Evolutionary conservation across 495 filamentous ascomycete species (phyloP).

Genomic region (Neurospora sp.): DNA sequence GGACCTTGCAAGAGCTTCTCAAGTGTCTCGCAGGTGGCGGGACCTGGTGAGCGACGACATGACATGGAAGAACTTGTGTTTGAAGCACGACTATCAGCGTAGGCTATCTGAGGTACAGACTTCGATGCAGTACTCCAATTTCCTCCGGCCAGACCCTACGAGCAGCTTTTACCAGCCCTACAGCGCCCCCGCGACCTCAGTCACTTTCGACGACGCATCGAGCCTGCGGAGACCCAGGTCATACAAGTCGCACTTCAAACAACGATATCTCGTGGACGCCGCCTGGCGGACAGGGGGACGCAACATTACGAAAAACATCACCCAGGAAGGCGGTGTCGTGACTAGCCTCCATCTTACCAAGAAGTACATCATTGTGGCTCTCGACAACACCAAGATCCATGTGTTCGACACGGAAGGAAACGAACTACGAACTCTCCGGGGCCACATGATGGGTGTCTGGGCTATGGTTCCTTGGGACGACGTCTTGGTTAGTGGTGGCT

Average conservation of each 20-base stretch:
- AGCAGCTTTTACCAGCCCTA: not conserved
- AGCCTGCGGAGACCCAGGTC: conserved; percentile 41
- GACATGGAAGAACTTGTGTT: conserved; percentile 93
- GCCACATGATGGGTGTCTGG: conserved; percentile 99
- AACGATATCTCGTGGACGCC: conserved; percentile 91
- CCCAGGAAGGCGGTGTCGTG: conserved; percentile 90
- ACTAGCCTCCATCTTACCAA: conserved; percentile 89
- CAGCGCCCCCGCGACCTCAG: conserved; percentile 6
- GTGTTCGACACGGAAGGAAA: conserved; percentile 90
- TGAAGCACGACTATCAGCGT: conserved; percentile 79
- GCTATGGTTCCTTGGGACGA: conserved; percentile 99
- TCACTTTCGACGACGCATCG: conserved; percentile 29
- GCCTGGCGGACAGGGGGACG: conserved; percentile 87
- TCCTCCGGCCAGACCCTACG: conserved; percentile 12
- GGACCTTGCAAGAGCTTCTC: conserved; percentile 81
- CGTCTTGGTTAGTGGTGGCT: conserved; percentile 88
- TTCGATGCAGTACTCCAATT: conserved; percentile 13
- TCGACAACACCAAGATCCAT: conserved; percentile 98
- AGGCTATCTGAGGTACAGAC: conserved; percentile 36
- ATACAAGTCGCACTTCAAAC: conserved; percentile 95
- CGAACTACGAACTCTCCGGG: conserved; percentile 77
- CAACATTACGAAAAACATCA: conserved; percentile 71
- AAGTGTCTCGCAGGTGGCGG: conserved; percentile 88
- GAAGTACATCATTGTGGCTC: conserved; percentile 92
- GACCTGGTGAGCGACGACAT: conserved; percentile 90